phyloP scores from a whole-genome alignment of 345 rosid species.

The Populus davidiana region DNA sequence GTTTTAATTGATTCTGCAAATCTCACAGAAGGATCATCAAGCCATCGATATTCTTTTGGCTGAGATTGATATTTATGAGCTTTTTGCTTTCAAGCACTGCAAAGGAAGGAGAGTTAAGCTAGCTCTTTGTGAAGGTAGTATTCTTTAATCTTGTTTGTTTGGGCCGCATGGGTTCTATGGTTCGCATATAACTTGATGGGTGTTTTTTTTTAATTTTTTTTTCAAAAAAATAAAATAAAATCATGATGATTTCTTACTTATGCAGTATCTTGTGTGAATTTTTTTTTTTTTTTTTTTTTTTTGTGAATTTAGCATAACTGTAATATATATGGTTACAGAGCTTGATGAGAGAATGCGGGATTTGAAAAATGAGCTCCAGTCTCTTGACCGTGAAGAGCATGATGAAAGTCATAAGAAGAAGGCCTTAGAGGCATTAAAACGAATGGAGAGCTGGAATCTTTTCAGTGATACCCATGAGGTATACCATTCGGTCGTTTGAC shows the following conservation, averaged over 20 bases:
- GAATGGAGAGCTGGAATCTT: conserved; percentile 98
- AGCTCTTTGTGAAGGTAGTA: conserved; percentile 88
- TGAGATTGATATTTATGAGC: conserved; percentile 97
- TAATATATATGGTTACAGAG: conserved; percentile 43
- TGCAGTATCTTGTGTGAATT: background rate
- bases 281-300: background rate
- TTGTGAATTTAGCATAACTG: background rate
- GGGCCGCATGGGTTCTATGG: background rate
- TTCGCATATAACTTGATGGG: background rate
- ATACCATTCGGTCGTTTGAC: conserved; percentile 15
- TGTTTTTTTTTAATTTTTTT: background rate
- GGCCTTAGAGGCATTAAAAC: conserved; percentile 74
- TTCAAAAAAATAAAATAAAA: background rate
- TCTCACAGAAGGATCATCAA: conserved; percentile 87
- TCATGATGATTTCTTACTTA: background rate
- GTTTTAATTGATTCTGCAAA: conserved; percentile 13
- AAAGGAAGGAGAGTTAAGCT: conserved; percentile 93
- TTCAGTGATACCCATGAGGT: conserved; percentile 83
- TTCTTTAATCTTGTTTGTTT: background rate
- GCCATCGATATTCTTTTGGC: conserved; percentile 97
- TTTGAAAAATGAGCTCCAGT: conserved; percentile 86
- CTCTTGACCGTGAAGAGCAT: conserved; percentile 80
- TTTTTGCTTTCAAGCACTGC: conserved; percentile 97
- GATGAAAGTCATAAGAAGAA: conserved; percentile 80
- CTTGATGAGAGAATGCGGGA: conserved; percentile 97